Base-by-base conservation (phyloP, 2,329 filamentous ascomycete species). In the Monilinia fructigena region DNA sequence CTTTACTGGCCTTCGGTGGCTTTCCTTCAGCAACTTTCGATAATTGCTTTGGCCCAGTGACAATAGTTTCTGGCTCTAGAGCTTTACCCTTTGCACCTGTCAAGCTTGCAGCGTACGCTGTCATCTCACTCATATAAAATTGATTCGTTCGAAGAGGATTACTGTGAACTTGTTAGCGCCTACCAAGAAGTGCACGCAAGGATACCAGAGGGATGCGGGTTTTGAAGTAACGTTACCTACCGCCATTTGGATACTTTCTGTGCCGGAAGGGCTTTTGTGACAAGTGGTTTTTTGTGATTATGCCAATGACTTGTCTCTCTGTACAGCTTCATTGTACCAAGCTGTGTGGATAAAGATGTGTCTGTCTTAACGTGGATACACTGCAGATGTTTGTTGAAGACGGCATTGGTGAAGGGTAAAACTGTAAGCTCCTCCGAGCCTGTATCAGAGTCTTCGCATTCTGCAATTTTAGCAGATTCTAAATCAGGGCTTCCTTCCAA, bases 71-170 rank as follows among this genome's bases (percentile, higher is more conserved):
- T 0, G 87, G 87, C 31, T 89, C 81, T 6, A 91, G 80, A 2
- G 79, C 79, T 69, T 86, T 89, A 3, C 88, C 88, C 2, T 82
- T 79, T 0, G 85, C 80, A 66, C 87, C 88, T 0, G 87, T 90
- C 56, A 92, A 79, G 75, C 88, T 91, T 16, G 86, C 87, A 1
- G 90, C 87, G 74, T 92, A 93, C 1, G 82, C 80, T 38, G 82
- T 82, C 77, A 89, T 89, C 67, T 90, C 87, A 1, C 83, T 82
- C 84, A 90, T 89, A 73, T 86, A 87, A 62, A 80, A 81, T 71
- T 92, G 89, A 55, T 89, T 77, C 4, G 69, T 72, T 38, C 75
- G 71, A 10, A 76, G 67, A 12, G 75, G 75, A 62, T 77, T 76
- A 35, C 74, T 75, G 35, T 58, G 31, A 26, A 40, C 12, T 48